phyloP scores from a whole-genome alignment of 768 basidiomycete species.

The Suillus occidentalis region DNA sequence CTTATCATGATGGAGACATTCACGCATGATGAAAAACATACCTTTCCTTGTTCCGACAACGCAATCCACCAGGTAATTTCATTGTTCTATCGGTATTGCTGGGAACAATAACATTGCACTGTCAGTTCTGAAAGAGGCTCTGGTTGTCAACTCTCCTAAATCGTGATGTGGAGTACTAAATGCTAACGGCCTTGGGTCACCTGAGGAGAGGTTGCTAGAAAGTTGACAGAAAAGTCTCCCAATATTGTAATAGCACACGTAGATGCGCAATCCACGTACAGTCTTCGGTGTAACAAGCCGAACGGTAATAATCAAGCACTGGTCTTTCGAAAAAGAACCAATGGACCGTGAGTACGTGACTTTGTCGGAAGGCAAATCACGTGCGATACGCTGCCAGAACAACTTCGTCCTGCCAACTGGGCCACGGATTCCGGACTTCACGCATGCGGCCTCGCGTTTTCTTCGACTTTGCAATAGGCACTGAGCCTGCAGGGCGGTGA shows the following conservation, averaged over 20 bases:
- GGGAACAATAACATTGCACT: too few species aligned
- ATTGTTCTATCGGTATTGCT: neutral
- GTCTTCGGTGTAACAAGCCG: neutral
- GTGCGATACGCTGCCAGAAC: neutral
- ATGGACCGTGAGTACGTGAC: too few species aligned
- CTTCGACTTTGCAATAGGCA: slow-evolving; percentile 60
- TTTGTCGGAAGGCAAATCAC: neutral
- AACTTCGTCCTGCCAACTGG: neutral
- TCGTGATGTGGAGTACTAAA: too few species aligned
- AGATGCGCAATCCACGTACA: neutral
- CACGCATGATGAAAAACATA: neutral
- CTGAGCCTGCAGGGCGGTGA: slow-evolving; percentile 56
- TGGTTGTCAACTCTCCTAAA: too few species aligned
- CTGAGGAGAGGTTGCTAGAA: too few species aligned
- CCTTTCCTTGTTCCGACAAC: slow-evolving; percentile 21
- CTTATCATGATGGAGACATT: neutral
- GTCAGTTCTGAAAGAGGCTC: too few species aligned
- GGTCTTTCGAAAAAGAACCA: too few species aligned
- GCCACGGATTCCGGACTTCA: neutral
- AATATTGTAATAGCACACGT: slow-evolving; percentile 11
- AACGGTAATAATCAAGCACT: too few species aligned
- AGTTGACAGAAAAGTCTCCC: slow-evolving; percentile 9
- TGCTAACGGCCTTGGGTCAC: too few species aligned
- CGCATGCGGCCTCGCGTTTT: slow-evolving; percentile 56
- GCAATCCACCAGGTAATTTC: slow-evolving; percentile 19